Conservation (phyloP, 2,329 filamentous ascomycete species). For the Aureobasidium subglaciale region DNA sequence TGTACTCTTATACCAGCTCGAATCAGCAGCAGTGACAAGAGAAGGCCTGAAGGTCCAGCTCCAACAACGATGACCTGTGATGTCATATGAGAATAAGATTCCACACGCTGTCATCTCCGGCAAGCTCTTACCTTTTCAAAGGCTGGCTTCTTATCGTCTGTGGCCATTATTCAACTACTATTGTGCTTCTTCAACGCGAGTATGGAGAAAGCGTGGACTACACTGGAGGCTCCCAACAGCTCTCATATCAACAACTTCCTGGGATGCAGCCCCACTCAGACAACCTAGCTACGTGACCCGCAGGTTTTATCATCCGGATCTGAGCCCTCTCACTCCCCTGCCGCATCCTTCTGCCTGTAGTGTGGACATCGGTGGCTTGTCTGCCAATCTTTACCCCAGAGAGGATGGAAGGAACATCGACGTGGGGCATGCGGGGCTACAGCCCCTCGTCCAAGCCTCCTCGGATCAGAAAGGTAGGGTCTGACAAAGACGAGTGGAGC, state of each 20-base stretch:
- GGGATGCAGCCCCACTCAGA: not conserved
- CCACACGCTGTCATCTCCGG: not conserved
- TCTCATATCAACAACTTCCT: not conserved
- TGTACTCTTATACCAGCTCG: constrained; percentile 28
- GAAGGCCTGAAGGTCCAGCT: constrained; percentile 35
- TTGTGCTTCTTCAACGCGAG: not conserved
- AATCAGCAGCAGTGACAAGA: constrained; percentile 34
- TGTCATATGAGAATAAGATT: not conserved
- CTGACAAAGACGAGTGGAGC: not conserved
- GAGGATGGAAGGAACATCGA: not conserved
- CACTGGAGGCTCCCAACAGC: not conserved
- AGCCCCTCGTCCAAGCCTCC: not conserved
- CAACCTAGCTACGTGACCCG: not conserved
- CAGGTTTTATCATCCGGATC: not conserved
- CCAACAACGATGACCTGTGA: constrained; percentile 31
- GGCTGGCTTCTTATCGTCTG: not conserved
- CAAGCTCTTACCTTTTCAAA: constrained; percentile 1
- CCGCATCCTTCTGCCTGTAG: constrained; percentile 1
- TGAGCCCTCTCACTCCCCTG: not conserved
- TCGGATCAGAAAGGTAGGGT: not conserved
- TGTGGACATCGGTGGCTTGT: not conserved
- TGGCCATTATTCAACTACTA: not conserved
- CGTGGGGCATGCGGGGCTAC: constrained; percentile 13
- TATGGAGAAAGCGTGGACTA: too few relatives aligned
- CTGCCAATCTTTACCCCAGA: constrained; percentile 2